Evolutionary conservation across 2,329 filamentous ascomycete genomes (phyloP).

Genomic region (Epichloe uncinata): DNA sequence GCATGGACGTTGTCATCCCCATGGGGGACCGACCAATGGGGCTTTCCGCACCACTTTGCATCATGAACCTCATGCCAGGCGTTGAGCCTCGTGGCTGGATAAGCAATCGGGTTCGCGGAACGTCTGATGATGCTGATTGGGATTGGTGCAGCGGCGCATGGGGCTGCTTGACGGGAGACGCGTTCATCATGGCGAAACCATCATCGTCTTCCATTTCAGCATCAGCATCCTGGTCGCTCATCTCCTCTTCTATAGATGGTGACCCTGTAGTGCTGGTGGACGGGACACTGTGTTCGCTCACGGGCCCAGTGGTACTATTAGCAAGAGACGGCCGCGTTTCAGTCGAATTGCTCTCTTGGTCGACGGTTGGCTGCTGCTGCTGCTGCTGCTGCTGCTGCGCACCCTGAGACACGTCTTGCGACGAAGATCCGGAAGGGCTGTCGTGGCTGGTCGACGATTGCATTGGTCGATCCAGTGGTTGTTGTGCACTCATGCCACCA

Average conservation of each 20-base stretch:
- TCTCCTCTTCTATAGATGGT: conserved; percentile 27
- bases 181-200: conserved; percentile 36
- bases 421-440: conserved; percentile 12
- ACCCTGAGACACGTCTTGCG: conserved; percentile 12
- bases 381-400: conserved; percentile 12
- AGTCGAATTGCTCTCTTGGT: not conserved
- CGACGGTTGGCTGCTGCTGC: conserved; percentile 2
- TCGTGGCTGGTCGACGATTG: conserved; percentile 9
- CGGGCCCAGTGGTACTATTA: conserved; percentile 19
- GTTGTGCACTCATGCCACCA: conserved; percentile 37
- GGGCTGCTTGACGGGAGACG: conserved; percentile 24
- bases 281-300: conserved; percentile 21
- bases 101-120: conserved; percentile 26
- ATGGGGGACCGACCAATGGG: conserved; percentile 24
- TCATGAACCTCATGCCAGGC: conserved; percentile 28
- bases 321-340: conserved; percentile 20
- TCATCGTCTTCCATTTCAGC: conserved; percentile 47
- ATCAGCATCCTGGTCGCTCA: conserved; percentile 24
- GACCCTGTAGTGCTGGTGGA: conserved; percentile 22
- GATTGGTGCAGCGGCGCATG: conserved; percentile 26
- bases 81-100: conserved; percentile 18
- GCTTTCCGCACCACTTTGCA: conserved; percentile 26
- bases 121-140: conserved; percentile 29
- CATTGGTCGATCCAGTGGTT: conserved; percentile 27
- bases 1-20: conserved; percentile 31